Evolutionary conservation across 345 rosid species (phyloP).

Genomic region (Odontarrhena argentea): DNA sequence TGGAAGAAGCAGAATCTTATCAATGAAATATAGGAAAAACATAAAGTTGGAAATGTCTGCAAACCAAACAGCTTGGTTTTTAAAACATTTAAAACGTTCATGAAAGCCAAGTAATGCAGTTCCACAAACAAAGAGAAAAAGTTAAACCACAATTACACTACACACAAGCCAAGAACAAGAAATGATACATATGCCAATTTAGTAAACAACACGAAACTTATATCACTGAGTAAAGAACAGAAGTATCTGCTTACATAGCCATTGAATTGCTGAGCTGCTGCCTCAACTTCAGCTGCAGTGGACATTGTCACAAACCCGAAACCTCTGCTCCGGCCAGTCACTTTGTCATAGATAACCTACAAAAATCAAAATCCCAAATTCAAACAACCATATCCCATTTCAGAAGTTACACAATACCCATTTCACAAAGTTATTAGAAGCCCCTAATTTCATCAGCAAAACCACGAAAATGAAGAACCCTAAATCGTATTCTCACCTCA

Average conservation of each 20-base stretch:
- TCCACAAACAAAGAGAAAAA: neutral
- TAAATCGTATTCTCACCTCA: conserved; percentile 55
- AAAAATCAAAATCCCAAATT: conserved; percentile 30
- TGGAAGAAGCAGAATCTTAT: neutral
- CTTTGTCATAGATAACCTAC: conserved; percentile 94
- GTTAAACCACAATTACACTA: neutral
- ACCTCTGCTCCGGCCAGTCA: conserved; percentile 94
- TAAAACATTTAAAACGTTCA: neutral
- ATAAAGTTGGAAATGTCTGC: neutral
- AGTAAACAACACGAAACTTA: conserved; percentile 17
- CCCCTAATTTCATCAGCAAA: neutral
- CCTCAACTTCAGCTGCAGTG: conserved; percentile 66
- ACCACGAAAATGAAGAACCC: conserved; percentile 13
- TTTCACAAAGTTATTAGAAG: neutral
- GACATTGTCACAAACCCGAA: conserved; percentile 99
- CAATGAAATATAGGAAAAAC: neutral
- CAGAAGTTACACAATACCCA: neutral
- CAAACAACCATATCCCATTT: neutral
- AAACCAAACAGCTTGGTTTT: conserved; percentile 4
- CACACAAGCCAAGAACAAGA: conserved; percentile 29
- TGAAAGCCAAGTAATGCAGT: neutral
- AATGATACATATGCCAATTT: neutral
- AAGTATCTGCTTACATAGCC: conserved; percentile 69
- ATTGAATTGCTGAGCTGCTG: conserved; percentile 85
- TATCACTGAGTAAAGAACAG: neutral